Evolutionary conservation across 805 yeast genomes (phyloP).

Genomic region (Metschnikowia santaceciliae): DNA sequence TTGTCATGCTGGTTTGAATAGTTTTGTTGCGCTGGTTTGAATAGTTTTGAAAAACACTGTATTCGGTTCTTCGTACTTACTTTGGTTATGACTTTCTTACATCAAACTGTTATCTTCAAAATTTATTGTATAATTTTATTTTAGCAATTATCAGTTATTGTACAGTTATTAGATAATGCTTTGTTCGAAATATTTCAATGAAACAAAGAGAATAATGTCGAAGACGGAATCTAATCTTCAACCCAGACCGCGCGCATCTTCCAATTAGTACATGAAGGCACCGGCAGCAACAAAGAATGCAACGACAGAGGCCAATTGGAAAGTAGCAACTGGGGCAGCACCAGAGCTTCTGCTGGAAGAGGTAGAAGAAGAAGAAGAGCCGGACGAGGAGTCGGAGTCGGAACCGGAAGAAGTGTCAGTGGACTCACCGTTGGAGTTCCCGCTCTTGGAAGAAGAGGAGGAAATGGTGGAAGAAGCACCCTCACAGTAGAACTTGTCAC

Average conservation of each 20-base stretch:
- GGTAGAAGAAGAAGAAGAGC: slow-evolving; percentile 17
- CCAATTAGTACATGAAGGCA: slow-evolving; percentile 29
- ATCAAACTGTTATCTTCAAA: no score
- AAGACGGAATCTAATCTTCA: neutral
- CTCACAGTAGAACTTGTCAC: slow-evolving; percentile 76
- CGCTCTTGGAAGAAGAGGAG: slow-evolving; percentile 40
- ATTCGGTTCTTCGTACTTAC: no score
- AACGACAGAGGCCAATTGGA: slow-evolving; percentile 26
- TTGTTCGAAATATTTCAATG: slow-evolving; percentile 4
- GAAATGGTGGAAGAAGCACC: slow-evolving; percentile 41
- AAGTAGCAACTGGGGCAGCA: slow-evolving; percentile 23
- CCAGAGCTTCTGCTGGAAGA: slow-evolving; percentile 22
- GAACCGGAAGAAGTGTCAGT: slow-evolving; percentile 27
- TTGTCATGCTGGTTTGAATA: no score
- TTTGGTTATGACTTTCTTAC: no score
- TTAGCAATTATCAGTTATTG: neutral
- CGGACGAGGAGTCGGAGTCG: slow-evolving; percentile 18
- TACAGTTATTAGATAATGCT: slow-evolving; percentile 1
- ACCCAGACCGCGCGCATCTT: neutral
- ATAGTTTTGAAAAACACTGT: no score
- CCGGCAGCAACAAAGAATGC: slow-evolving; percentile 37
- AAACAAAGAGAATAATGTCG: slow-evolving; percentile 5
- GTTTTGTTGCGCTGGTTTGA: no score
- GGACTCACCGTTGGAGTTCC: slow-evolving; percentile 21
- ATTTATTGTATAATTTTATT: neutral